Conservation (phyloP, 1,284 basidiomycete genomes). For the Papiliotrema fonsecae region DNA sequence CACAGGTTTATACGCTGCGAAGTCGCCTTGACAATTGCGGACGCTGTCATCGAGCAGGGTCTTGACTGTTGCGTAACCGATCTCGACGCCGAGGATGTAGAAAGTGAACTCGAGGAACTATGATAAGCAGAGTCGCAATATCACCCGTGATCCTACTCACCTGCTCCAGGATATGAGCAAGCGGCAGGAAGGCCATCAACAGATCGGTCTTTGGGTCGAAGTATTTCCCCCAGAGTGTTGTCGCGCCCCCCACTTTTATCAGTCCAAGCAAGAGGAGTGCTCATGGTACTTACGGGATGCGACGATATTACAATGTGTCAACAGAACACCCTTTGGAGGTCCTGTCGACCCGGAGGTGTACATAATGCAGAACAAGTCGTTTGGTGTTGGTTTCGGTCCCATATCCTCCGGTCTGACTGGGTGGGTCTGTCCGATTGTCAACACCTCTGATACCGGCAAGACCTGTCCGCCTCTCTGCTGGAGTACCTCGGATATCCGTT, state of each 20-base stretch:
- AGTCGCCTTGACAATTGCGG: constrained; percentile 79
- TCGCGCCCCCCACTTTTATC: constrained; percentile 60
- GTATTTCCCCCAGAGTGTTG: constrained; percentile 65
- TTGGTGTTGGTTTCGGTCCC: constrained; percentile 56
- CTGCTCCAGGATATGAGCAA: constrained; percentile 75
- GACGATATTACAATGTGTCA: constrained; percentile 80
- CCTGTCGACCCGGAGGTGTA: constrained; percentile 93
- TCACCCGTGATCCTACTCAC: constrained; percentile 1
- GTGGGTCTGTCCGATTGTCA: constrained; percentile 56
- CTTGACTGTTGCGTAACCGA: constrained; percentile 59
- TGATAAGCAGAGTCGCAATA: not conserved
- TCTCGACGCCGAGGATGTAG: constrained; percentile 16
- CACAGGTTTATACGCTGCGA: constrained; percentile 66
- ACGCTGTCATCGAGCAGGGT: constrained; percentile 85
- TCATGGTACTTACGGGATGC: constrained; percentile 53
- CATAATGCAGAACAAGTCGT: constrained; percentile 83
- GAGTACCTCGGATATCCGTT: constrained; percentile 56
- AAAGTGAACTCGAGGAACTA: constrained; percentile 22
- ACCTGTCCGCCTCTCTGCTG: constrained; percentile 54
- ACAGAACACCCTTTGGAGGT: constrained; percentile 82
- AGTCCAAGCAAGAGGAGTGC: not conserved
- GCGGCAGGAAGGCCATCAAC: constrained; percentile 81
- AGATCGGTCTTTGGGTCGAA: constrained; percentile 59
- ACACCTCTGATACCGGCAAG: constrained; percentile 62
- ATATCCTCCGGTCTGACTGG: constrained; percentile 49